Base-by-base conservation (phyloP, 768 basidiomycete species). In the Chalciporus pseudorubinellus region DNA sequence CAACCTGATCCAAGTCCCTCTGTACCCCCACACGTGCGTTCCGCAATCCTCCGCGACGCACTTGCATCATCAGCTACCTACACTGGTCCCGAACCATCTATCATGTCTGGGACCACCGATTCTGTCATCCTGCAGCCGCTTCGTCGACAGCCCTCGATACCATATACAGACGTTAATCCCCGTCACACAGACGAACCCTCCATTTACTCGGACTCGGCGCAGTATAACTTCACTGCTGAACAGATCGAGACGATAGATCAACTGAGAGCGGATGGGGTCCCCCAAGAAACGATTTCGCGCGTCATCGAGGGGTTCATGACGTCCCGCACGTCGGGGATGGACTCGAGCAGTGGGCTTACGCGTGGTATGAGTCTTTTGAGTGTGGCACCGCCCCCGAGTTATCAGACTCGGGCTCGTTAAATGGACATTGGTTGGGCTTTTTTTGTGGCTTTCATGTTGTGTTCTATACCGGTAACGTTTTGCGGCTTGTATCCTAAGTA, bases 341-440 rank as follows among this genome's bases (percentile, higher is more conserved):
- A 26, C 20, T 11, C 21, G 20, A 24, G 20, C 8, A 16, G 45
- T 4, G 34, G 28, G 28, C 10, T 21, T 22, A 19, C 0, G 2
- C 44, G 28, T 2, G 20, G 5, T 21, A 28, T 14, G 41, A 56
- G 56, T n/a, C 6, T 46, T 16, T 16, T 16, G 6, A 53, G 63
- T 18, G 38, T 16, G n/a, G 33, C 42, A 18, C 57, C 50, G 1
- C 63, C 59, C 7, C 62, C 62, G 10, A 64, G 63, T 22, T 64
- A 65, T 28, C 57, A 52, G 39, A 56, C 55, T 5, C 55, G 41
- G 20, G 44, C 31, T 11, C 38, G 18, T 36, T 52, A 18, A 9
- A 6, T 13, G 26, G 24, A 7, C 24, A 24, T 24, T 24, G 7
- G 24, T 24, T 24, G 24, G 26, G 26, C 26, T 3, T 26, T 9